phyloP scores from a whole-genome alignment of 345 rosid species.

The Sisymbrium altissimum region DNA sequence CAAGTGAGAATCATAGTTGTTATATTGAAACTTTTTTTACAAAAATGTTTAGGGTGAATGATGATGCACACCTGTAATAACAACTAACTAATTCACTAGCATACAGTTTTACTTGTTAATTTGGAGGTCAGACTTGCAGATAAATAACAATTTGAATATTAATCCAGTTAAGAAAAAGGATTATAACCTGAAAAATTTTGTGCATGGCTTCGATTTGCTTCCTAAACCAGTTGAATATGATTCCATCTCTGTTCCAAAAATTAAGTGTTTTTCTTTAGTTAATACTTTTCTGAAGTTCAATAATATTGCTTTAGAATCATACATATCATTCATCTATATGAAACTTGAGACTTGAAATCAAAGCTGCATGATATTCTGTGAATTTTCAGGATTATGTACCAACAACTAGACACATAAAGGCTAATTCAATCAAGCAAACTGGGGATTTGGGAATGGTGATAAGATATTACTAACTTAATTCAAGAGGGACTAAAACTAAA shows the following conservation, averaged over 20 bases:
- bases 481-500: not conserved
- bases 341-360: constrained; percentile 30
- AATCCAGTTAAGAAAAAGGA: constrained; percentile 51
- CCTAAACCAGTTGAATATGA: constrained; percentile 92
- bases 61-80: constrained; percentile 26
- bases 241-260: constrained; percentile 89
- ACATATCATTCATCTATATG: constrained; percentile 23
- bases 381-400: not conserved
- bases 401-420: not conserved
- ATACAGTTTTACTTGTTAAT: constrained; percentile 8
- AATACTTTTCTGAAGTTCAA: constrained; percentile 16
- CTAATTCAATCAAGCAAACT: not conserved
- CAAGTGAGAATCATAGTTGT: not conserved
- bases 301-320: constrained; percentile 28
- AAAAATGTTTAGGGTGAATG: not conserved
- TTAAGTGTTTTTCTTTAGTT: constrained; percentile 45
- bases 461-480: constrained; percentile 20
- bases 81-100: constrained; percentile 28
- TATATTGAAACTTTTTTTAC: not conserved
- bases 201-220: constrained; percentile 99
- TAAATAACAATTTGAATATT: constrained; percentile 33
- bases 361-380: not conserved
- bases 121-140: not conserved
- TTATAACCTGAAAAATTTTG: constrained; percentile 99
- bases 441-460: not conserved